Percentiles rank a stretch among this genome's conserved stretches.
phyloP scores from a whole-genome alignment of 192 early-diverging fungal genomes.

The Coemansia guatemalensis region DNA sequence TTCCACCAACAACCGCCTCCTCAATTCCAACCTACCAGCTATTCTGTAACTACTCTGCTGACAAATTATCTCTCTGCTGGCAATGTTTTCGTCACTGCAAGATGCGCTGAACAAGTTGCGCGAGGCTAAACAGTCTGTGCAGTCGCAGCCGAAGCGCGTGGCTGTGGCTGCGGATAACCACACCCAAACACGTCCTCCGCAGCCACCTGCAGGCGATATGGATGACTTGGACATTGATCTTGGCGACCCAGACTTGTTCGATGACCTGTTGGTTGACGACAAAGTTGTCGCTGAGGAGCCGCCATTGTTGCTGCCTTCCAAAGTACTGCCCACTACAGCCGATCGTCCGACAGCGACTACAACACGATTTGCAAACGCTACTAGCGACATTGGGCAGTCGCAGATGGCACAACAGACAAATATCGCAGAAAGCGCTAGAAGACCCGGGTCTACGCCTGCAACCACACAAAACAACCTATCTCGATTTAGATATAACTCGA shows the following conservation, averaged over 20 bases:
- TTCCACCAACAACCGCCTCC: not conserved
- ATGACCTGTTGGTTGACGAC: slow-evolving; percentile 14
- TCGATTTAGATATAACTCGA: not conserved
- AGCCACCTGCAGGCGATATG: slow-evolving; percentile 5
- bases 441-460: not conserved
- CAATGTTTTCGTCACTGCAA: slow-evolving; percentile 34
- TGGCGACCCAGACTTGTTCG: slow-evolving; percentile 28
- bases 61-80: not conserved
- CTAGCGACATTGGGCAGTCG: not conserved
- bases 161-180: slow-evolving; percentile 8
- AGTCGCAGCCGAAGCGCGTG: slow-evolving; percentile 23
- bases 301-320: not conserved
- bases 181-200: not conserved
- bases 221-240: slow-evolving; percentile 26
- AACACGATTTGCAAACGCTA: not conserved
- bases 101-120: slow-evolving; percentile 41
- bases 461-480: not conserved
- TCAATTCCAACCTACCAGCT: not conserved
- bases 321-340: not conserved
- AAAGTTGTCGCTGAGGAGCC: not conserved
- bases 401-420: not conserved
- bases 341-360: not conserved
- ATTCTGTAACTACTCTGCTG: not conserved
- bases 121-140: slow-evolving; percentile 22
- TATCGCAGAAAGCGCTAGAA: not conserved